Conservation (phyloP, 441 rosid genomes). For the Gossypium gossypioides region DNA sequence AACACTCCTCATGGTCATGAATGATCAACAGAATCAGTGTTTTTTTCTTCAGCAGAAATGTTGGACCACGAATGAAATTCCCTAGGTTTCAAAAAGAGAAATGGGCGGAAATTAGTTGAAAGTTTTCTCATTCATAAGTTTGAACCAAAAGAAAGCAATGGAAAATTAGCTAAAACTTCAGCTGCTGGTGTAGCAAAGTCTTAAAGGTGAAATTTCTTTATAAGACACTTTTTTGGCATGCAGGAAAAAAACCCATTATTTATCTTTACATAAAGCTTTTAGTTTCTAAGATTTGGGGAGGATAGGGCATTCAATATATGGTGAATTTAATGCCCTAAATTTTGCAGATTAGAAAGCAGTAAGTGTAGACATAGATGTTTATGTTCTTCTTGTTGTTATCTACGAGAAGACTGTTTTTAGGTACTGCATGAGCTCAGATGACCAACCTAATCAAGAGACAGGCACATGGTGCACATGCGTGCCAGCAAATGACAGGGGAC, state of each 20-base stretch:
- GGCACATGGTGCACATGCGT: constrained; percentile 20
- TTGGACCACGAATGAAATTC: constrained; percentile 3
- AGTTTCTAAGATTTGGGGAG: neutral
- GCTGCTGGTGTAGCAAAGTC: neutral
- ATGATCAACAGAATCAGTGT: neutral
- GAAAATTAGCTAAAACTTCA: neutral
- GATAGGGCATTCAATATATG: neutral
- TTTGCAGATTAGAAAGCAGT: neutral
- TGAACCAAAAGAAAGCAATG: neutral
- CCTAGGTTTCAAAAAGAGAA: neutral
- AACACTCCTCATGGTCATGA: neutral
- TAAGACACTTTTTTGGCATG: neutral
- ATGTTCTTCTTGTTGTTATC: neutral
- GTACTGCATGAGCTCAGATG: neutral
- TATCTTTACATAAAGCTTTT: neutral
- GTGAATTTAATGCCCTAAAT: neutral
- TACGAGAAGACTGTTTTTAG: neutral
- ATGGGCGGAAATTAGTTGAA: neutral
- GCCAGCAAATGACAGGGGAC: constrained; percentile 5
- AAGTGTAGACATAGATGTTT: neutral
- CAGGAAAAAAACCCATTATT: neutral
- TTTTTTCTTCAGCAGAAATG: constrained; percentile 8
- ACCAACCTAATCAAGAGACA: constrained; percentile 6
- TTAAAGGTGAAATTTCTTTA: neutral
- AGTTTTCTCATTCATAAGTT: neutral